Base-by-base conservation (phyloP, 2,329 filamentous ascomycete species). In the Colletotrichum spaethianum region DNA sequence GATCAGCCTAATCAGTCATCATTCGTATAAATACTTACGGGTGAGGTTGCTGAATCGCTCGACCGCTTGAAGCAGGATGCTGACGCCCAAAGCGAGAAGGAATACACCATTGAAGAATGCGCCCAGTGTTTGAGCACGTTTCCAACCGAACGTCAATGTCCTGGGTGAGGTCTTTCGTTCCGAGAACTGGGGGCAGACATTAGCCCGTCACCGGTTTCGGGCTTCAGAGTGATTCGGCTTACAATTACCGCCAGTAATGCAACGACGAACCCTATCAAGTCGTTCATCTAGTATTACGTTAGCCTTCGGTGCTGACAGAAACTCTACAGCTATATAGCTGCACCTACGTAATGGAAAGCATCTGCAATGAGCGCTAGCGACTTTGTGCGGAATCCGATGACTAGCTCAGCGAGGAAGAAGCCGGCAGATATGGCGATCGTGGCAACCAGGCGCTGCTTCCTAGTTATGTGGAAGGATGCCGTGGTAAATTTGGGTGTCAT, bases 31-130 rank as follows among this genome's bases (percentile, higher is more conserved):
- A n/a, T 12, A 79, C 85, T 73, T 77, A 90, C 88, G 81, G 73
- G 89, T 79, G 4, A 92, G 78, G 4, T 86, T 82, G 26, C 92
- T 84, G 76, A 94, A 94, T 44, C 93, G 85, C 80, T 95, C 92
- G 62, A 95, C 86, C 0, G 93, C 91, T 77, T 95, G 93, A 3
- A 95, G 82, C 42, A 93, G 87, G 61, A 95, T 93, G 79, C 92
- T 94, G 44, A 94, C 80, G 1, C 92, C 92, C 2, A 95, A 83
- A 0, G 92, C 93, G 20, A 94, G 80, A 1, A 95, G 86, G 70
- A 95, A 93, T 1, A 92, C 90, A 18, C 93, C 93, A 76, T 95
- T 95, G 86, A 95, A 95, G 80, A 95, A 95, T 28, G 92, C 92
- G 6, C 93, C 93, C 0, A 95, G 84, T 1, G 94, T 80, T n/a